These are phyloP conservation scores for Pseudogymnoascus sp. DNA, from an alignment of 2,329 filamentous ascomycete genomes.

Conservation along the genomic window DNA sequence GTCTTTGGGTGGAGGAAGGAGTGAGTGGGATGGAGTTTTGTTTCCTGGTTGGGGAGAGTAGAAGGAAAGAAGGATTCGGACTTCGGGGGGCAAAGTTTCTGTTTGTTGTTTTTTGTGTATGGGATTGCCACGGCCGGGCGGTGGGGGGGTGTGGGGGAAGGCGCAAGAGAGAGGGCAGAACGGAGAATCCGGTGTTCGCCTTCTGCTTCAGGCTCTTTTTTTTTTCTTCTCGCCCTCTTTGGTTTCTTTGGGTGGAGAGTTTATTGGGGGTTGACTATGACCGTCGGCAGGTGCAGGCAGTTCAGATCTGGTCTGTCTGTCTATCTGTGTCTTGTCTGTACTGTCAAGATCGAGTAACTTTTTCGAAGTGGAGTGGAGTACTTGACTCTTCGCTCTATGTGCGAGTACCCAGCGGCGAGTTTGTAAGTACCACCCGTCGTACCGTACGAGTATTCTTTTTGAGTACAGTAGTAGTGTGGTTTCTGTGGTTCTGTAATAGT, in stretches of 20 bases:
- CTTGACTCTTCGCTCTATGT: neutral
- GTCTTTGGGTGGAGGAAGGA: neutral
- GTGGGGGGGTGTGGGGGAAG: neutral
- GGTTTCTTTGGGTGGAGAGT: neutral
- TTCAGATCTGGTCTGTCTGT: neutral
- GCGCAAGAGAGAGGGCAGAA: neutral
- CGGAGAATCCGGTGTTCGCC: neutral
- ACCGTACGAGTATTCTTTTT: neutral
- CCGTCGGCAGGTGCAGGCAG: neutral
- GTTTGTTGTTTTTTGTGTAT: slow-evolving; percentile 4
- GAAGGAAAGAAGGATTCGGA: neutral
- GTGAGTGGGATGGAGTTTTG: neutral
- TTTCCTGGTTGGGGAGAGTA: neutral
- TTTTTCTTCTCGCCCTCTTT: neutral
- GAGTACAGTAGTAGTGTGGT: neutral
- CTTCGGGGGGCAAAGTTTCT: neutral
- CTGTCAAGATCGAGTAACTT: neutral
- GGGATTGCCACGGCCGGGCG: neutral
- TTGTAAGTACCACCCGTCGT: neutral
- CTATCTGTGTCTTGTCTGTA: neutral
- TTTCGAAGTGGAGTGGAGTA: neutral
- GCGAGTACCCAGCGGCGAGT: neutral
- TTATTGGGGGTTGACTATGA: neutral
- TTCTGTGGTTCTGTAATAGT: neutral
- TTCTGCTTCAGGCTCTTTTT: neutral